These are phyloP conservation scores for Phytophthora multivora DNA, from an alignment of 352 stramenopile species.

Conservation along the genomic window DNA sequence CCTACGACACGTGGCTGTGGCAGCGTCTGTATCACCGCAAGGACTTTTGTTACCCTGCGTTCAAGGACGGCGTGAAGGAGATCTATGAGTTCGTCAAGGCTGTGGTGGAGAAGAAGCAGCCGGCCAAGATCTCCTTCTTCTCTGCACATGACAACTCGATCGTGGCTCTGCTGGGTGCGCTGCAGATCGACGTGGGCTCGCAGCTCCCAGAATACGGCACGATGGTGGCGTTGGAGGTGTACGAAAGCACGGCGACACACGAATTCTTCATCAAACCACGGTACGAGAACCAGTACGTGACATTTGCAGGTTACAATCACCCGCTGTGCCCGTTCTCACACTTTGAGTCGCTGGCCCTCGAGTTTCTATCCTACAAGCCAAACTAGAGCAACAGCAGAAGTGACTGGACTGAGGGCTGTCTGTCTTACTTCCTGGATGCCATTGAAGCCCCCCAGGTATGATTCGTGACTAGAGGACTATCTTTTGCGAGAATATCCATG, in stretches of 20 bases:
- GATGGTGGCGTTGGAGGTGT: conserved; percentile 73
- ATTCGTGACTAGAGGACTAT: conserved; percentile 41
- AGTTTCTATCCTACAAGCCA: conserved; percentile 51
- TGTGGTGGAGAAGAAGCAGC: conserved; percentile 41
- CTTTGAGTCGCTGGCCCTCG: conserved; percentile 57
- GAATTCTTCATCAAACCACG: conserved; percentile 62
- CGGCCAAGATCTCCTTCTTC: conserved; percentile 76
- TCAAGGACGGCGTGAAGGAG: conserved; percentile 64
- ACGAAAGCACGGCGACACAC: conserved; percentile 47
- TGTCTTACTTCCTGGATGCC: conserved; percentile 25
- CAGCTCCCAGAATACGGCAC: conserved; percentile 73
- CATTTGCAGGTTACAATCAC: conserved; percentile 59
- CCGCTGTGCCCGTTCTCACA: conserved; percentile 63
- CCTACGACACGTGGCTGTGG: conserved; percentile 85
- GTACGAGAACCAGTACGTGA: conserved; percentile 62
- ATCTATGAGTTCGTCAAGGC: conserved; percentile 59
- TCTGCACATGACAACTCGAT: conserved; percentile 88
- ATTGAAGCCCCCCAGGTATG: conserved; percentile 48
- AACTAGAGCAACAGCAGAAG: not conserved
- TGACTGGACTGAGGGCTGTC: conserved; percentile 1
- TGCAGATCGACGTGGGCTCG: conserved; percentile 66
- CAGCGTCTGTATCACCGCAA: conserved; percentile 71
- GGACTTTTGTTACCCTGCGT: conserved; percentile 64
- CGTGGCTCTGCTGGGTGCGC: conserved; percentile 69
- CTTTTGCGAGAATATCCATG: conserved; percentile 36